Conservation (phyloP, 345 rosid species). For the Atalantia buxifolia region DNA sequence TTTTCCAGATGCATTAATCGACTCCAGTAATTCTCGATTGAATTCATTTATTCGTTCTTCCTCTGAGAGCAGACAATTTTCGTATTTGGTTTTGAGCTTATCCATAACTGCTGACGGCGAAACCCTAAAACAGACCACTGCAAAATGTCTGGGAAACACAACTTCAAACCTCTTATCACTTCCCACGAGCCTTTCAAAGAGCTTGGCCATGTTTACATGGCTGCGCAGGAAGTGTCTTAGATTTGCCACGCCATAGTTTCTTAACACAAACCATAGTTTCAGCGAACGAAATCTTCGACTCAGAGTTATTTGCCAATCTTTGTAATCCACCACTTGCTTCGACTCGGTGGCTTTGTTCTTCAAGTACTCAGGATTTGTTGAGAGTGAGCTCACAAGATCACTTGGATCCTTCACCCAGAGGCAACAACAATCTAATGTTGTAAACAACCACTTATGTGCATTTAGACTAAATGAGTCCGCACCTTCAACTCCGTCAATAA, state of each 20-base stretch:
- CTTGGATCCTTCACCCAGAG: slow-evolving; percentile 52
- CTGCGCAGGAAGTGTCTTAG: slow-evolving; percentile 33
- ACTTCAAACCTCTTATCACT: slow-evolving; percentile 35
- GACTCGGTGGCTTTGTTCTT: slow-evolving; percentile 30
- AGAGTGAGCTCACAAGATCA: slow-evolving; percentile 33
- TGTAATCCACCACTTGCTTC: slow-evolving; percentile 39
- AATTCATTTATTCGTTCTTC: slow-evolving; percentile 18
- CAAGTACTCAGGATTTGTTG: slow-evolving; percentile 42
- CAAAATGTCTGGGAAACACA: slow-evolving; percentile 33
- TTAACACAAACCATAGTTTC: slow-evolving; percentile 53
- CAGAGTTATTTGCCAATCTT: slow-evolving; percentile 61
- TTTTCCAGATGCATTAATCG: slow-evolving; percentile 37
- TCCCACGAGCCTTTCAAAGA: slow-evolving; percentile 33
- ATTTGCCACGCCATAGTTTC: slow-evolving; percentile 42
- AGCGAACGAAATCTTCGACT: slow-evolving; percentile 45
- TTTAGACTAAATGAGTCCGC: slow-evolving; percentile 49
- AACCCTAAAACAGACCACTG: slow-evolving; percentile 50
- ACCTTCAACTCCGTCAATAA: slow-evolving; percentile 40
- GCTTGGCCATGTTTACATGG: slow-evolving; percentile 44
- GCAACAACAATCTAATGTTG: slow-evolving; percentile 50
- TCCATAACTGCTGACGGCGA: slow-evolving; percentile 1
- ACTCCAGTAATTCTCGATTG: slow-evolving; percentile 27
- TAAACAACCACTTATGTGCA: slow-evolving; percentile 54
- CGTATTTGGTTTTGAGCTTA: background rate
- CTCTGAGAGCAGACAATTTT: background rate